Percentiles rank a stretch among this genome's conserved stretches.
Evolutionary conservation across 352 stramenopile species (phyloP).

Genomic region (Phytophthora podocarpi): DNA sequence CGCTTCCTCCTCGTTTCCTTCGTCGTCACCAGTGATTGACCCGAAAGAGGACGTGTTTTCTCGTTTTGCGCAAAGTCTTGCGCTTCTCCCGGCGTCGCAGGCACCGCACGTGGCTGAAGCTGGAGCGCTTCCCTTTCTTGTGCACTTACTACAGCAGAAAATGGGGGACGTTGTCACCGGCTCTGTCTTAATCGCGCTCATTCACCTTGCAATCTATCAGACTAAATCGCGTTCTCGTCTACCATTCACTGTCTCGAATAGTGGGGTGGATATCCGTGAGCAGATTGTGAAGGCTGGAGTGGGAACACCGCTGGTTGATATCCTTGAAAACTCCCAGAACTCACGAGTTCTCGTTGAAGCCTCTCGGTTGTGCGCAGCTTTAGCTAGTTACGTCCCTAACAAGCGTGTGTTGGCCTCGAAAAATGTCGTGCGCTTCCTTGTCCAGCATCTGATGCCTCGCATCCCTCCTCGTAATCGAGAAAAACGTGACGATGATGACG

Average conservation of each 20-base stretch:
- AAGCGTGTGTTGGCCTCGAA: constrained; percentile 75
- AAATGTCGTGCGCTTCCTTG: constrained; percentile 55
- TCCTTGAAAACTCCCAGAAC: constrained; percentile 57
- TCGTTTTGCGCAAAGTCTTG: constrained; percentile 74
- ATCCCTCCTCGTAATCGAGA: constrained; percentile 31
- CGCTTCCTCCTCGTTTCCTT: not conserved
- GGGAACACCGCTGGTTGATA: constrained; percentile 47
- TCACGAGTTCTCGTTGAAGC: constrained; percentile 62
- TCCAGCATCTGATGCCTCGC: constrained; percentile 43
- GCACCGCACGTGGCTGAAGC: constrained; percentile 52
- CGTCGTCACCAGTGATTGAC: constrained; percentile 26
- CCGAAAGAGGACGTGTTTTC: constrained; percentile 62
- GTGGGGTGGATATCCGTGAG: constrained; percentile 40
- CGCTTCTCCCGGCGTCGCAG: constrained; percentile 54
- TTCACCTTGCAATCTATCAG: constrained; percentile 68
- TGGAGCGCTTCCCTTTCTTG: constrained; percentile 68
- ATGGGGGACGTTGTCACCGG: constrained; percentile 64
- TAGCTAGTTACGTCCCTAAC: constrained; percentile 57
- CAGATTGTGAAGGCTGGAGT: constrained; percentile 69
- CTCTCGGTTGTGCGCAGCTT: constrained; percentile 55
- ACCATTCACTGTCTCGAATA: not conserved
- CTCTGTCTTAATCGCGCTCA: constrained; percentile 69
- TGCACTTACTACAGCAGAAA: constrained; percentile 57
- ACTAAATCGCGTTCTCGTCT: constrained; percentile 21
- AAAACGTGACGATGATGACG: constrained; percentile 18